phyloP scores from a whole-genome alignment of 2,329 filamentous ascomycete genomes.

The Alternaria novae-zelandiae region DNA sequence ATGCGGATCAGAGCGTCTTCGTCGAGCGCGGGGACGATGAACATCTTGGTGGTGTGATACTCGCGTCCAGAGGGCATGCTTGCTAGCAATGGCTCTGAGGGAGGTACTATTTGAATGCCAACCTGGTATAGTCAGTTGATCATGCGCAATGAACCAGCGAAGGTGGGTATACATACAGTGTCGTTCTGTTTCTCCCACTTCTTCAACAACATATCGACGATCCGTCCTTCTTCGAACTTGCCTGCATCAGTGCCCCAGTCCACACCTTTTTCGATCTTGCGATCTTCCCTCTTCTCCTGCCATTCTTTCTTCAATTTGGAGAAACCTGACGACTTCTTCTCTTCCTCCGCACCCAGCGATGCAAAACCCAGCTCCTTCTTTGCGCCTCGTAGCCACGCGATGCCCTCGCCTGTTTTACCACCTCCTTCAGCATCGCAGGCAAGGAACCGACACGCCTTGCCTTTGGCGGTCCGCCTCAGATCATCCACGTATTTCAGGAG shows the following conservation, averaged over 20 bases:
- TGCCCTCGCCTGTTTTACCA: conserved; percentile 80
- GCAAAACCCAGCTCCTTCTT: conserved; percentile 74
- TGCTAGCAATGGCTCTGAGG: conserved; percentile 72
- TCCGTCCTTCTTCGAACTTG: conserved; percentile 79
- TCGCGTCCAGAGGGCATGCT: conserved; percentile 88
- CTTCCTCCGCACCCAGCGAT: conserved; percentile 47
- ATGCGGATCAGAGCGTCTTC: conserved; percentile 65
- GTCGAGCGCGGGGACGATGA: conserved; percentile 69
- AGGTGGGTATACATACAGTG: conserved; percentile 65
- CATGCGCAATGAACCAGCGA: neutral
- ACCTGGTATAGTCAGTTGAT: conserved; percentile 59
- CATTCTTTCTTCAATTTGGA: conserved; percentile 75
- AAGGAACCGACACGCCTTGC: conserved; percentile 87
- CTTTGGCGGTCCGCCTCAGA: conserved; percentile 74
- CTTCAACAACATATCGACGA: conserved; percentile 82
- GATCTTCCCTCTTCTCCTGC: conserved; percentile 79
- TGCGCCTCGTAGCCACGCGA: conserved; percentile 85
- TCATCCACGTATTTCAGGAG: conserved; percentile 78
- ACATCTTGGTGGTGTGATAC: conserved; percentile 76
- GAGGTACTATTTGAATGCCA: conserved; percentile 78
- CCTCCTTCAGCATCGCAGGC: conserved; percentile 86
- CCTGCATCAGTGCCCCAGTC: conserved; percentile 85
- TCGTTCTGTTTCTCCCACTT: conserved; percentile 96
- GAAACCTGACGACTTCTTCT: conserved; percentile 62
- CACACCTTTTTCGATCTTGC: conserved; percentile 73